Evolutionary conservation across 1,139 yeast species (phyloP), one percentile per base, ranked within the genome.

Genomic region (Zygosaccharomyces pseudobailii): DNA sequence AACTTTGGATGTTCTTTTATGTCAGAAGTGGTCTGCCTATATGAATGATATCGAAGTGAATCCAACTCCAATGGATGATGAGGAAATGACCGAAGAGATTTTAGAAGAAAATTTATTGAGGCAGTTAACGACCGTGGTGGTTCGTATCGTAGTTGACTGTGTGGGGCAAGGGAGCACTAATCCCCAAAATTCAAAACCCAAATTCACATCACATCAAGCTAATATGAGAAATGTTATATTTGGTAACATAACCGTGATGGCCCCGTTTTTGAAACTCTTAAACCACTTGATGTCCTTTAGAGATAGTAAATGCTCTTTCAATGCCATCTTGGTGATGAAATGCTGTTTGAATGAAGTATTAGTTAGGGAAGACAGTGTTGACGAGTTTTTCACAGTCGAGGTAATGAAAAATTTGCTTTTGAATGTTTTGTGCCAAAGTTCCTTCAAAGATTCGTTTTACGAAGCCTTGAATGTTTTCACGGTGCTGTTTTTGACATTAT

Each of bases 31-130:
- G 99, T 75, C 78, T 52, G 86, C 83, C 8, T 79, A 82, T 62
- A 72, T 74, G 55, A 75, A 76, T 50, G 95, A 95, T n/a, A 70
- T 84, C 46, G 68, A 65, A 36, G 66, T 64, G 36, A 59, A 66
- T 34, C 58, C 62, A 2, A 53, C 58, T 5, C 58, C 63, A 20
- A 53, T 57, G 10, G 87, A 83, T 52, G 95, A 87, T 57, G 94
- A 84, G 49, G 84, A 88, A 17, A 74, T 94, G 58, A 84, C 94
- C n/a, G 97, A 90, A 61, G 98, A 92, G 64, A 92, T 92, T 95
- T 85, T 92, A 87, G 97, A 92, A 57, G 98, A 92, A 64, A 96
- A 92, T 65, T 76, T 92, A 74, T 72, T 92, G 53, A 74, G 98
- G 54, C 97, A 92, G 66, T 75, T 92, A 46, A 89, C 97, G 0